These are phyloP conservation scores for Lotmaria passim DNA, from an alignment of 208 protist species.

Conservation along the genomic window DNA sequence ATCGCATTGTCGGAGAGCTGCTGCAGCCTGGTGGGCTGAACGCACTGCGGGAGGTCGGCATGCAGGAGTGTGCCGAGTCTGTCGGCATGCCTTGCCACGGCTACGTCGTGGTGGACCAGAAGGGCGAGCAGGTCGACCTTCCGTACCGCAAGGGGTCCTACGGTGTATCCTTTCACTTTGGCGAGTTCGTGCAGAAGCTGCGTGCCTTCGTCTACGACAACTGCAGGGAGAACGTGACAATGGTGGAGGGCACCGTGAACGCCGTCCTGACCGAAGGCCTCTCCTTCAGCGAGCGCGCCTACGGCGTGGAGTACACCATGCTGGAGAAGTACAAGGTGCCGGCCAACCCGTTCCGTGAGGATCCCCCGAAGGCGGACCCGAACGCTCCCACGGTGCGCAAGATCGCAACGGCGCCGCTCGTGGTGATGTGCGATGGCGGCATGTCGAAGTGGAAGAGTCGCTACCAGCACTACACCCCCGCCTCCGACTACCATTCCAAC, in stretches of 20 bases:
- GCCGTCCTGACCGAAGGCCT: slow-evolving; percentile 62
- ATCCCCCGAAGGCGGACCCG: slow-evolving; percentile 39
- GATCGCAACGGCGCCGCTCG: slow-evolving; percentile 77
- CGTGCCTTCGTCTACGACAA: slow-evolving; percentile 70
- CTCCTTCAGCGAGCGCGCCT: slow-evolving; percentile 68
- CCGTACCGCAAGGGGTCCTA: slow-evolving; percentile 66
- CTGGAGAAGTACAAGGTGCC: slow-evolving; percentile 59
- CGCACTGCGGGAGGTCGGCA: slow-evolving; percentile 83
- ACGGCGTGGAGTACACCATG: slow-evolving; percentile 82
- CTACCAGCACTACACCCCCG: slow-evolving; percentile 83
- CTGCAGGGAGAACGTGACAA: slow-evolving; percentile 78
- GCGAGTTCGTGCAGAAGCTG: slow-evolving; percentile 92
- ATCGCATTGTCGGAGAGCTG: slow-evolving; percentile 96
- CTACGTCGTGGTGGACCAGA: slow-evolving; percentile 88
- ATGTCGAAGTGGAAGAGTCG: slow-evolving; percentile 91
- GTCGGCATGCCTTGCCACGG: slow-evolving; percentile 88
- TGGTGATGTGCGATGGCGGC: slow-evolving; percentile 94
- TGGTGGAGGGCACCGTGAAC: slow-evolving; percentile 85
- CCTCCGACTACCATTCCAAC: slow-evolving; percentile 84
- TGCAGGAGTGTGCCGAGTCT: slow-evolving; percentile 85
- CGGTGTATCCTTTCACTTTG: slow-evolving; percentile 93
- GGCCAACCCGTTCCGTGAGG: slow-evolving; percentile 54
- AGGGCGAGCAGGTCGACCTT: slow-evolving; percentile 63
- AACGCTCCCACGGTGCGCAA: slow-evolving; percentile 42
- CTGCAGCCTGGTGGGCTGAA: slow-evolving; percentile 94